A percentile compares a stretch with the other conserved stretches of the same genome.
Conservation (phyloP, 202 grass and related monocot species). For the Eragrostis tef region DNA sequence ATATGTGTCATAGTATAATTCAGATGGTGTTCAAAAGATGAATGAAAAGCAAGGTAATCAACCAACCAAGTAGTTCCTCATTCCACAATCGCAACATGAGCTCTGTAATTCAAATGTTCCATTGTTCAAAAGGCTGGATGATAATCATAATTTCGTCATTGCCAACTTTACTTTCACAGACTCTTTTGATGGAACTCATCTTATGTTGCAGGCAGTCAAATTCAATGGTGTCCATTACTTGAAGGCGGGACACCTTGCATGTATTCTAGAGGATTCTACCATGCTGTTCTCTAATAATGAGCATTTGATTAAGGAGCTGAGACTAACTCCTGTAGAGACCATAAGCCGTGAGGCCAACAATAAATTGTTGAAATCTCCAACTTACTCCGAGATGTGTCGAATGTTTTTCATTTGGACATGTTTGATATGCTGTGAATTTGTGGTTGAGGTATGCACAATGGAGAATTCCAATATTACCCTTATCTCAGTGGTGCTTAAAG, state of each 20-base stretch:
- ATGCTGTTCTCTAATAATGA: neutral
- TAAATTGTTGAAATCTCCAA: neutral
- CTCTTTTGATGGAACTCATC: neutral
- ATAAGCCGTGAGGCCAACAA: neutral
- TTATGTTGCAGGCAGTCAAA: slow-evolving; percentile 8
- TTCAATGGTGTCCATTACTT: slow-evolving; percentile 8
- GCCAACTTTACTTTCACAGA: neutral
- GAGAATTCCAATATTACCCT: neutral
- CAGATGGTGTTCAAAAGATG: neutral
- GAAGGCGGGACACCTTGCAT: neutral
- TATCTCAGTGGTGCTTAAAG: neutral
- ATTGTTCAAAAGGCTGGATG: neutral
- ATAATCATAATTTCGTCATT: neutral
- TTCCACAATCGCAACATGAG: neutral
- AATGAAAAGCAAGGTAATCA: neutral
- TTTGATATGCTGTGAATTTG: neutral
- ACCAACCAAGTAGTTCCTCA: neutral
- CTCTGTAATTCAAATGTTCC: neutral
- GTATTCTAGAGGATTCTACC: neutral
- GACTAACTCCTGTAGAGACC: slow-evolving; percentile 11
- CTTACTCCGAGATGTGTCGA: neutral
- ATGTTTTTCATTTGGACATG: too few relatives aligned
- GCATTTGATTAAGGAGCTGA: neutral
- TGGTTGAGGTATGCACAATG: neutral
- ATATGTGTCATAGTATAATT: neutral